Percentiles rank a stretch among this genome's conserved stretches.
These are phyloP conservation scores for Coemansia sp. DNA, from an alignment of 371 early-diverging fungal genomes.

Conservation along the genomic window DNA sequence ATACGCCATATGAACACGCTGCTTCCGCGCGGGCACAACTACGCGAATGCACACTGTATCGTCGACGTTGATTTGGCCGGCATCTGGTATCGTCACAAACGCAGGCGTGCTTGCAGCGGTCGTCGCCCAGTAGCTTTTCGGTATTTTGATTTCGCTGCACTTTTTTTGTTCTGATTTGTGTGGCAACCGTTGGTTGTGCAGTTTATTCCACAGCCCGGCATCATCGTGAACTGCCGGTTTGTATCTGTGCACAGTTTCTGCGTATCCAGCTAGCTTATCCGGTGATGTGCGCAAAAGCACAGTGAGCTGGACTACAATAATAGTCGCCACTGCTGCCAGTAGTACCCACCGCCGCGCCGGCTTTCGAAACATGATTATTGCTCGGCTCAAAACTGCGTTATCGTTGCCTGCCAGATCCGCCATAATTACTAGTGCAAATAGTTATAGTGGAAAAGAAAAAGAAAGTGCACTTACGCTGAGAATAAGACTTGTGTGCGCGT, in stretches of 20 bases:
- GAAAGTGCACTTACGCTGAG: too few relatives aligned
- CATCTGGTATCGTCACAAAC: conserved; percentile 14
- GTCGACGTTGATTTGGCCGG: background rate
- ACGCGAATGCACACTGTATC: conserved; percentile 36
- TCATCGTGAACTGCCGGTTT: background rate
- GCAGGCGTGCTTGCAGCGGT: conserved; percentile 3
- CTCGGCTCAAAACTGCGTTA: background rate
- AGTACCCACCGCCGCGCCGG: background rate
- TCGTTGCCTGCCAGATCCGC: background rate
- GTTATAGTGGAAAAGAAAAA: too few relatives aligned
- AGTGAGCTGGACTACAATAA: background rate
- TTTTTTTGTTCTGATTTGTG: background rate
- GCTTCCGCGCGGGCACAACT: conserved; percentile 26
- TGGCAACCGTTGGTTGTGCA: background rate
- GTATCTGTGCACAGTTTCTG: background rate
- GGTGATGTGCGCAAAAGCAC: background rate
- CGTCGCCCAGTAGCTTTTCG: conserved; percentile 2
- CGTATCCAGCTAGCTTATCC: background rate
- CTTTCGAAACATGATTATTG: background rate
- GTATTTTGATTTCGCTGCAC: conserved; percentile 14
- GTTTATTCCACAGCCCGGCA: background rate
- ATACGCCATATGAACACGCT: background rate
- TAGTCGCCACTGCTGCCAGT: background rate
- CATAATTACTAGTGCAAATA: background rate
- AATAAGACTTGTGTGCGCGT: too few relatives aligned